Conservation (phyloP, 441 rosid species). For the Syzygium malaccense region DNA sequence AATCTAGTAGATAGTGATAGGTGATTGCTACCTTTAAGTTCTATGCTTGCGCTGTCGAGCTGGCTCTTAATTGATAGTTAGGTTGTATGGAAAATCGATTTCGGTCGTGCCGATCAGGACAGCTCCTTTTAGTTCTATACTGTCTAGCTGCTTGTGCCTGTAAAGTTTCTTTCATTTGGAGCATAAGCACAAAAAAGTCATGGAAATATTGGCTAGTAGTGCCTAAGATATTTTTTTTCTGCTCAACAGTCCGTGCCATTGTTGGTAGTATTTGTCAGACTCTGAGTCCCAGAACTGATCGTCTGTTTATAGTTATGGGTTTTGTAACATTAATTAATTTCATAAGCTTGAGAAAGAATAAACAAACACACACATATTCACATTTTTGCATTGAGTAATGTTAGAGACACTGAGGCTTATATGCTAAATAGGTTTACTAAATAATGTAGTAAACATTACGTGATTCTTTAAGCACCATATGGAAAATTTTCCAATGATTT, state of each 20-base stretch:
- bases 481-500: neutral
- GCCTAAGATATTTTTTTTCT: neutral
- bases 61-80: no score
- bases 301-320: neutral
- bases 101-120: neutral
- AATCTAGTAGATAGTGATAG: neutral
- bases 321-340: neutral
- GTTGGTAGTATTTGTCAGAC: neutral
- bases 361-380: neutral
- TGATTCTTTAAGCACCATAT: neutral
- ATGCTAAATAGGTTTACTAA: neutral
- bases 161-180: neutral
- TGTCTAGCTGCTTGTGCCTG: neutral
- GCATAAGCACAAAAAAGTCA: accelerated
- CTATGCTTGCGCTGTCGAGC: no score
- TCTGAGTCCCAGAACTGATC: neutral
- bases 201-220: neutral
- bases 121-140: neutral
- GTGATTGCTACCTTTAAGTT: no score
- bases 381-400: neutral
- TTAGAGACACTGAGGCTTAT: neutral
- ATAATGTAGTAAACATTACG: neutral
- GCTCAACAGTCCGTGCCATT: accelerated
- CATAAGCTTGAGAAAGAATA: neutral
- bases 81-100: no score